Conservation (phyloP, 1,139 yeast genomes). For the Wickerhamomyces sp. region DNA sequence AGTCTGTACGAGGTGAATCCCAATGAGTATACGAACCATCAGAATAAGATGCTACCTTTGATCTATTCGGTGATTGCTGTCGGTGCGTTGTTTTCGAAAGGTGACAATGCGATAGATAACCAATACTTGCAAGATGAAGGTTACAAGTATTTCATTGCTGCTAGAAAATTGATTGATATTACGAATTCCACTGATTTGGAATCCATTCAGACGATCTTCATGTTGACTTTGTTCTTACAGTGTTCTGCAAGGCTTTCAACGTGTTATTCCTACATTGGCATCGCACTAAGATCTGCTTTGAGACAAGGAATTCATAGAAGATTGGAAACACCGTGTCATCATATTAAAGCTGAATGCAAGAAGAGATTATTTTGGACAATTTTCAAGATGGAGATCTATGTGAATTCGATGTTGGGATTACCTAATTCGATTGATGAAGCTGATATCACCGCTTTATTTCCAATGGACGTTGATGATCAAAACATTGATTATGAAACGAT, state of each 20-base stretch:
- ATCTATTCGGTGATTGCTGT: conserved; percentile 68
- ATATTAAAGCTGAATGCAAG: conserved; percentile 76
- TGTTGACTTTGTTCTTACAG: conserved; percentile 71
- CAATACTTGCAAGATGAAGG: conserved; percentile 68
- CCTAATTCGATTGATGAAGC: conserved; percentile 58
- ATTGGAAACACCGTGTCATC: conserved; percentile 36
- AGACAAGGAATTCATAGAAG: conserved; percentile 76
- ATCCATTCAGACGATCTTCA: conserved; percentile 66
- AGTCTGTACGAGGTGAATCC: conserved; percentile 65
- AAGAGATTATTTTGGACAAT: conserved; percentile 85
- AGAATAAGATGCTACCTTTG: conserved; percentile 71
- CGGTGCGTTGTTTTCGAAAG: conserved; percentile 62
- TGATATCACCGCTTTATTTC: conserved; percentile 83
- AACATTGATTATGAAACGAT: conserved; percentile 53
- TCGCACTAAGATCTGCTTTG: conserved; percentile 76
- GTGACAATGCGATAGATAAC: conserved; percentile 37
- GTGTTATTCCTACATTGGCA: conserved; percentile 85
- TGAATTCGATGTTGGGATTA: conserved; percentile 78
- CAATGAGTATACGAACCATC: conserved; percentile 62
- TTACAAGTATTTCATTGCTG: conserved; percentile 76
- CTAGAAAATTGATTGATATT: conserved; percentile 69
- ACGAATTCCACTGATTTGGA: conserved; percentile 57
- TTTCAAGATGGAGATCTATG: conserved; percentile 84
- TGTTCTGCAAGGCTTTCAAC: conserved; percentile 84
- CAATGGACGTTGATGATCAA: conserved; percentile 76